Conservation (phyloP, 768 basidiomycete genomes). For the Tephrocybe sp. region DNA sequence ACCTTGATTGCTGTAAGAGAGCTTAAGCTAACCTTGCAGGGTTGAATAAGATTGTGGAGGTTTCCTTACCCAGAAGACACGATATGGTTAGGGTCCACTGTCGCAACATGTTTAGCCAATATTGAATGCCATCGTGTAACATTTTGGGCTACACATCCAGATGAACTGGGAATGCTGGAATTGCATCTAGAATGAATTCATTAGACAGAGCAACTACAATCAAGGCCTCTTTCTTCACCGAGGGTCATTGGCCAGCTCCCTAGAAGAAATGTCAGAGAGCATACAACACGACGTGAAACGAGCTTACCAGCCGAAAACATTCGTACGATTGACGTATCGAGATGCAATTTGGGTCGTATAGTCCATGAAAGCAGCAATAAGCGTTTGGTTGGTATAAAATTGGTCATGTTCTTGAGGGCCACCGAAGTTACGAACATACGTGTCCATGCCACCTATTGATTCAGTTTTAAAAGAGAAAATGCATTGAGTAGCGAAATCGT, state of each 20-base stretch:
- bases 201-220: neutral
- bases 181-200: slow-evolving; percentile 44
- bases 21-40: slow-evolving; percentile 5
- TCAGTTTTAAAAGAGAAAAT: neutral
- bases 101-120: slow-evolving; percentile 43
- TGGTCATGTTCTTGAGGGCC: slow-evolving; percentile 49
- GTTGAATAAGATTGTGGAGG: slow-evolving; percentile 4
- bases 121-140: slow-evolving; percentile 58
- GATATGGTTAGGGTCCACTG: slow-evolving; percentile 62
- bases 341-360: slow-evolving; percentile 54
- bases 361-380: slow-evolving; percentile 54
- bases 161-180: slow-evolving; percentile 46
- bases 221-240: slow-evolving; percentile 34
- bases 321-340: slow-evolving; percentile 53
- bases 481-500: neutral
- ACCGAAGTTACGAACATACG: slow-evolving; percentile 55
- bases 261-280: slow-evolving; percentile 25
- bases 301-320: slow-evolving; percentile 52
- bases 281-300: neutral
- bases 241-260: slow-evolving; percentile 70
- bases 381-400: slow-evolving; percentile 53
- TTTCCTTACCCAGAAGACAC: slow-evolving; percentile 58
- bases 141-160: slow-evolving; percentile 46
- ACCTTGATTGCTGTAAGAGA: slow-evolving; percentile 43
- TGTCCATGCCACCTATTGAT: slow-evolving; percentile 60